phyloP scores from a whole-genome alignment of 345 rosid species.

The Gossypioides kirkii region DNA sequence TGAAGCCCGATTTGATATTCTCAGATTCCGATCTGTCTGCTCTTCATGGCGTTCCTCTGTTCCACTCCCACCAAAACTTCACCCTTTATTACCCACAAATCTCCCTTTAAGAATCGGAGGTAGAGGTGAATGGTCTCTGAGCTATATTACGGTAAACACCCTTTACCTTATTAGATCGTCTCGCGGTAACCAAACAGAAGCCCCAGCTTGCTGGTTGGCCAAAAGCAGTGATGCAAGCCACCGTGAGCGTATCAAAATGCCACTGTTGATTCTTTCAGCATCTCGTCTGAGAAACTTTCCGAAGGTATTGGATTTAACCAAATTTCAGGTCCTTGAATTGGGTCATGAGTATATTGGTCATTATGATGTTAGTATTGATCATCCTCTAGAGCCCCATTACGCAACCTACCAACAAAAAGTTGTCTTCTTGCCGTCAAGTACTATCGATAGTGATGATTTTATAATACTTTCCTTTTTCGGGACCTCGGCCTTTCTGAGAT shows the following conservation, averaged over 20 bases:
- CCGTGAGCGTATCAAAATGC: background rate
- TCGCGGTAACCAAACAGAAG: background rate
- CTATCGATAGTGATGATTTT: constrained; percentile 28
- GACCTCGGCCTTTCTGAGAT: constrained; percentile 54
- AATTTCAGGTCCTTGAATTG: background rate
- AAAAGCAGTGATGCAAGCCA: background rate
- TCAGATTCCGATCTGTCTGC: constrained; percentile 32
- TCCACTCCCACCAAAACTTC: background rate
- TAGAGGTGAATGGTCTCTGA: background rate
- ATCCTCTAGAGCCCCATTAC: background rate
- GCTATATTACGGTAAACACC: constrained; percentile 2
- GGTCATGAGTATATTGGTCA: constrained; percentile 3
- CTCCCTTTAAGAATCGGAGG: background rate
- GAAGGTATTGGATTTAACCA: background rate
- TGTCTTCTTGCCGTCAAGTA: constrained; percentile 30
- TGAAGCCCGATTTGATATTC: constrained; percentile 19
- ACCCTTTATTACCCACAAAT: constrained; percentile 4
- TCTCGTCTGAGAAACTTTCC: background rate
- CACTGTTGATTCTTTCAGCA: background rate
- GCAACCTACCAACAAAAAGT: constrained; percentile 52
- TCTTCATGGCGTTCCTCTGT: constrained; percentile 24
- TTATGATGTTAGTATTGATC: background rate
- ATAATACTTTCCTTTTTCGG: constrained; percentile 56
- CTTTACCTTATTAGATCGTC: constrained; percentile 15
- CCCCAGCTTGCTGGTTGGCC: constrained; percentile 8